Evolutionary conservation across 139 green algal genomes (phyloP), one percentile per base, ranked within the genome.

Genomic region (Tetradesmus obliquus): DNA sequence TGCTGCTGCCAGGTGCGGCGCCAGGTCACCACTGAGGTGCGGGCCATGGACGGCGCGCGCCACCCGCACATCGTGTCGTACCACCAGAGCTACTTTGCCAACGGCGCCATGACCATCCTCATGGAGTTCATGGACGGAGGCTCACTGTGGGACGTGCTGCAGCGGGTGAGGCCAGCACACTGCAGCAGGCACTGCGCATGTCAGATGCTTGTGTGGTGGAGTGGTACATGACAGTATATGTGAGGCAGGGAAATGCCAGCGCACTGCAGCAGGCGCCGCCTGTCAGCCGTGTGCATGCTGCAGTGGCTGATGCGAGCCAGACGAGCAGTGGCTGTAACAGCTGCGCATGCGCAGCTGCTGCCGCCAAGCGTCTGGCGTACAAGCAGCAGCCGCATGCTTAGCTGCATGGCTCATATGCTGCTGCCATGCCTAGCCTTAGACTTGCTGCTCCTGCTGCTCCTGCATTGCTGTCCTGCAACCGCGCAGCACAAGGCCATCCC

Each of bases 61-160:
- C 91, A 95, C 85, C 88, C 84, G 5, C 92, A 95, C 57, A 91
- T 96, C 3, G 93, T 96, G 82, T 86, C 82, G 8, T 95, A 96
- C 92, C 90, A 92, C 66, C 71, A 92, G 60, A 91, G 92, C 24
- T 96, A 94, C 81, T 95, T 96, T 74, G 92, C 93, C 69, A 95
- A 95, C 83, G 95, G 95, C 6, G 93, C 94, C 86, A 95, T 96
- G 88, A 97, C 95, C 1, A 97, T 99, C 57, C 96, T 98, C 10
- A 95, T 99, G 90, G 97, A 99, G 93, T 98, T 98, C 93, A 98
- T 98, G 96, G 97, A 99, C 82, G 97, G 94, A 0, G 98, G 98
- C 45, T 97, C 94, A 0, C 93, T 99, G 55, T 94, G 93, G 51
- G 97, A 99, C 84, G 89, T 99, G 19, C 72, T 96, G 24, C 91